phyloP scores from a whole-genome alignment of 2,329 filamentous ascomycete species.

The Claviceps fusiformis region DNA sequence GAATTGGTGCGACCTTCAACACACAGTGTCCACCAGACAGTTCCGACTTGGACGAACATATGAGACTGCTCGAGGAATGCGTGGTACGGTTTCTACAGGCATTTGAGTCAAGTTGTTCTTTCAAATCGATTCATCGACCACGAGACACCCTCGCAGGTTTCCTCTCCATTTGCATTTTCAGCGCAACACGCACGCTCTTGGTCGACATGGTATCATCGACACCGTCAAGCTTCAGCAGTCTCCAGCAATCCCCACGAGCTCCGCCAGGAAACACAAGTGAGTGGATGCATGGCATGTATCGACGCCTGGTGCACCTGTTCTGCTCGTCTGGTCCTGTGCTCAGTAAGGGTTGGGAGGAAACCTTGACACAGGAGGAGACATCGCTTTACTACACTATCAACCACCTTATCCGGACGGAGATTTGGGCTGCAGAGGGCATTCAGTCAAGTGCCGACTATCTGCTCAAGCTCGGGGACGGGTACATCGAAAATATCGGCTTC shows the following conservation, averaged over 20 bases:
- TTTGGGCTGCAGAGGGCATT: conserved; percentile 34
- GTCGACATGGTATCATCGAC: conserved; percentile 24
- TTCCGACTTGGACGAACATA: conserved; percentile 32
- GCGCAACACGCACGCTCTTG: conserved; percentile 37
- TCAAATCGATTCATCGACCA: conserved; percentile 25
- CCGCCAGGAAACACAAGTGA: not conserved
- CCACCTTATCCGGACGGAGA: conserved; percentile 31
- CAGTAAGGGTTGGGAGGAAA: conserved; percentile 28
- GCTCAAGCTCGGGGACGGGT: conserved; percentile 31
- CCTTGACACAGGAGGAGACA: conserved; percentile 31
- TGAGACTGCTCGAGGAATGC: conserved; percentile 34
- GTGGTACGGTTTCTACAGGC: conserved; percentile 38
- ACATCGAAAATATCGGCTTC: conserved; percentile 21
- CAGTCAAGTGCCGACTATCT: conserved; percentile 36
- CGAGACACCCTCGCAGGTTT: conserved; percentile 39
- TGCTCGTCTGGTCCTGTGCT: conserved; percentile 28
- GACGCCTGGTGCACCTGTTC: conserved; percentile 33
- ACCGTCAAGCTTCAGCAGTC: not conserved
- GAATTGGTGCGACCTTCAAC: conserved; percentile 14
- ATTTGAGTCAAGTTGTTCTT: conserved; percentile 27
- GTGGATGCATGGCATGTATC: conserved; percentile 6
- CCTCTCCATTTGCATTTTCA: conserved; percentile 45
- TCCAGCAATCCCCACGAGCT: not conserved
- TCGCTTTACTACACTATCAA: conserved; percentile 26
- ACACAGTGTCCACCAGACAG: conserved; percentile 22